A percentile compares a stretch with the other conserved stretches of the same genome.
phyloP scores from a whole-genome alignment of 345 rosid species.

The Hevea brasiliensis region DNA sequence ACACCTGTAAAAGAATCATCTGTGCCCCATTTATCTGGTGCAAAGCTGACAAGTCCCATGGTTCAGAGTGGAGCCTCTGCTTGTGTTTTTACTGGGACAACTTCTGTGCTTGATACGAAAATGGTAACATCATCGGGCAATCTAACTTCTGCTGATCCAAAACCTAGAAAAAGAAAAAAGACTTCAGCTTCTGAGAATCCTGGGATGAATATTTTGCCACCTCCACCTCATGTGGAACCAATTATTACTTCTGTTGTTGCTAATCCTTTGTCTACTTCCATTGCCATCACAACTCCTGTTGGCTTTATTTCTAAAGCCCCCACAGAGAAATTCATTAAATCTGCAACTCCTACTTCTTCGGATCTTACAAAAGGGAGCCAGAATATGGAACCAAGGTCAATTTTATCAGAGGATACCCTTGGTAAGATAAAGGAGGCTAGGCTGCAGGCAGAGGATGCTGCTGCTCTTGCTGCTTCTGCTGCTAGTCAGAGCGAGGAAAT shows the following conservation, averaged over 20 bases:
- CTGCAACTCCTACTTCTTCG: slow-evolving; percentile 38
- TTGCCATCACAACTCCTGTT: slow-evolving; percentile 39
- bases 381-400: slow-evolving; percentile 39
- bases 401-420: slow-evolving; percentile 63
- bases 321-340: slow-evolving; percentile 40
- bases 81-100: slow-evolving; percentile 42
- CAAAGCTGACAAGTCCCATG: slow-evolving; percentile 40
- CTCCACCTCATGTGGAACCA: slow-evolving; percentile 46
- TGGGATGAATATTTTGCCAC: slow-evolving; percentile 41
- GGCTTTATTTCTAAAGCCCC: slow-evolving; percentile 40
- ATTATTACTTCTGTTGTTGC: slow-evolving; percentile 41
- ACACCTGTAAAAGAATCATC: slow-evolving; percentile 63
- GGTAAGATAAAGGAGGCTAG: slow-evolving; percentile 65
- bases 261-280: slow-evolving; percentile 39
- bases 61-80: slow-evolving; percentile 42
- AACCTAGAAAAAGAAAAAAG: slow-evolving; percentile 84
- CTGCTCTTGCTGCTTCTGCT: slow-evolving; percentile 76
- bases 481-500: slow-evolving; percentile 61
- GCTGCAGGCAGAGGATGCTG: slow-evolving; percentile 80
- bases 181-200: slow-evolving; percentile 45
- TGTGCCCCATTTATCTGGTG: slow-evolving; percentile 44
- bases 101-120: slow-evolving; percentile 43
- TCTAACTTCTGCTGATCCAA: slow-evolving; percentile 54
- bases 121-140: slow-evolving; percentile 45
- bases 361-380: slow-evolving; percentile 39